Evolutionary conservation across 2,329 filamentous ascomycete species (phyloP).

Genomic region (Fusarium protoensiforme): DNA sequence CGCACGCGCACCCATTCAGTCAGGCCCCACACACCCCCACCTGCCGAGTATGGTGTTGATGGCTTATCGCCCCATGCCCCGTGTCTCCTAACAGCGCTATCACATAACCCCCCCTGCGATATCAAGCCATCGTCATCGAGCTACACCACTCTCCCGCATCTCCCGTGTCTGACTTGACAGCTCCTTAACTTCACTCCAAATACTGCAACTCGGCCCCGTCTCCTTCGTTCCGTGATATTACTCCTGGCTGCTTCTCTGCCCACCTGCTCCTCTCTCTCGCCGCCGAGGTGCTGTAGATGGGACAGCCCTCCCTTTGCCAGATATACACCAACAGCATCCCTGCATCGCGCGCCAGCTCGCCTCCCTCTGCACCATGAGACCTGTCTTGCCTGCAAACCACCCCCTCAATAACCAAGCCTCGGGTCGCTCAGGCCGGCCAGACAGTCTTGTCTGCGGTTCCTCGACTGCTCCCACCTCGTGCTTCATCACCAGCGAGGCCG

Average conservation of each 20-base stretch:
- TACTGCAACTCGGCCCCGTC: background rate
- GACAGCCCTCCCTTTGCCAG: slow-evolving; percentile 9
- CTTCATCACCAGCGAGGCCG: slow-evolving; percentile 50
- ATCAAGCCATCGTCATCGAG: slow-evolving; percentile 41
- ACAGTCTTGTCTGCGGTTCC: slow-evolving; percentile 32
- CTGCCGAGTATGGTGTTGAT: slow-evolving; percentile 22
- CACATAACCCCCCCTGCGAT: slow-evolving; percentile 22
- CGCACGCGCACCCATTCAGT: slow-evolving; percentile 17
- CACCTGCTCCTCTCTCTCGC: background rate
- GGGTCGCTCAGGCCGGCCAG: slow-evolving; percentile 32
- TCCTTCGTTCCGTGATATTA: background rate
- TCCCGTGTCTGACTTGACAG: slow-evolving; percentile 3
- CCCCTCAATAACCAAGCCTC: slow-evolving; percentile 32
- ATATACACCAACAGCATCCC: slow-evolving; percentile 13
- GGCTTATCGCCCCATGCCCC: slow-evolving; percentile 32
- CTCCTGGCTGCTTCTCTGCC: background rate
- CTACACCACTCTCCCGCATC: slow-evolving; percentile 20
- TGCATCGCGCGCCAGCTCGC: slow-evolving; percentile 5
- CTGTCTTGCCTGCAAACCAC: slow-evolving; percentile 36
- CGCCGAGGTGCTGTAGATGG: slow-evolving; percentile 16
- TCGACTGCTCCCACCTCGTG: slow-evolving; percentile 45
- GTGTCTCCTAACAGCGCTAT: slow-evolving; percentile 4
- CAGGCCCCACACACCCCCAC: slow-evolving; percentile 33
- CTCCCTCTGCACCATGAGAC: slow-evolving; percentile 39
- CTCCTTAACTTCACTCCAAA: slow-evolving; percentile 3